Conservation (phyloP, 73 alveolate genomes). For the Paramecium caudatum region DNA sequence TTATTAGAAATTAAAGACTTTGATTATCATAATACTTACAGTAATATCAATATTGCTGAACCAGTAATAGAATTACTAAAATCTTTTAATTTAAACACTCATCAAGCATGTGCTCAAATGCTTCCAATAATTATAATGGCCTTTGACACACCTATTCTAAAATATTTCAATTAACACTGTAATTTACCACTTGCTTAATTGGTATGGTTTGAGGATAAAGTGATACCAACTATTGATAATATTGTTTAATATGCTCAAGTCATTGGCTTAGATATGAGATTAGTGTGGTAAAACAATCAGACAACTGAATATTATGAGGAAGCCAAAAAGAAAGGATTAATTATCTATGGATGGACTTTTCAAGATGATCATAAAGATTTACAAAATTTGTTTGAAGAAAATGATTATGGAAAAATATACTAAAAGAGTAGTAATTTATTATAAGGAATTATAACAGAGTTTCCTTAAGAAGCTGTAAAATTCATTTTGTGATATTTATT, state of each 20-base stretch:
- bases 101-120: not conserved
- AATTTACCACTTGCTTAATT: constrained; percentile 40
- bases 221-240: not conserved
- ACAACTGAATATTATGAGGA: not conserved
- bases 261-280: constrained; percentile 49
- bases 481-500: constrained; percentile 37
- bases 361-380: constrained; percentile 35
- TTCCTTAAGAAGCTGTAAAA: constrained; percentile 51
- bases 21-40: constrained; percentile 18
- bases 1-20: constrained; percentile 50
- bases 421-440: not conserved
- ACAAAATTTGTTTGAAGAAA: constrained; percentile 8
- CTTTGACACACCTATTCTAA: constrained; percentile 1
- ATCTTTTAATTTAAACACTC: not conserved
- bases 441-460: constrained; percentile 57
- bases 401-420: not conserved
- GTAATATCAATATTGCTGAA: constrained; percentile 36
- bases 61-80: not conserved
- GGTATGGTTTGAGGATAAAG: constrained; percentile 45
- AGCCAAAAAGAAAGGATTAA: not conserved
- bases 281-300: constrained; percentile 45
- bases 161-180: not conserved
- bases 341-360: constrained; percentile 62
- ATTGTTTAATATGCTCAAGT: constrained; percentile 30
- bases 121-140: constrained; percentile 55